Evolutionary conservation across 2,329 filamentous ascomycete species (phyloP).

Genomic region (Albifimbria verrucaria): DNA sequence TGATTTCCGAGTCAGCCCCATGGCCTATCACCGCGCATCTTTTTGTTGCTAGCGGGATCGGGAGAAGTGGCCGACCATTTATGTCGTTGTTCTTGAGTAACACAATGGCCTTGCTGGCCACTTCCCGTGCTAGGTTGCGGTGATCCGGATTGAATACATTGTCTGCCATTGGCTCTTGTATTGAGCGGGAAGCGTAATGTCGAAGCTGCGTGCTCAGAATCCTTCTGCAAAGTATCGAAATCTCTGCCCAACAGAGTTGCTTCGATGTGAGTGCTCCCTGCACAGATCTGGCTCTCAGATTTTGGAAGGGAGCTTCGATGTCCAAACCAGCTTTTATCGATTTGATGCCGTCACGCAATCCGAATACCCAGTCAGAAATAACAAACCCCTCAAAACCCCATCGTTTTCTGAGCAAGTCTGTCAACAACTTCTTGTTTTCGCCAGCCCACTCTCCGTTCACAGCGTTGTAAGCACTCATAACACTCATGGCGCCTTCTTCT

Average conservation of each 20-base stretch:
- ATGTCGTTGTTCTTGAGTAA: conserved; percentile 14
- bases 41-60: conserved; percentile 2
- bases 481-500: conserved; percentile 67
- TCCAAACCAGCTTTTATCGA: conserved; percentile 17
- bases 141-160: conserved; percentile 16
- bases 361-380: conserved; percentile 50
- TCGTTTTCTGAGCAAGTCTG: conserved; percentile 67
- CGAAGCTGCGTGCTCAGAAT: conserved; percentile 11
- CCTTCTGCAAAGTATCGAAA: conserved; percentile 4
- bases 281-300: conserved; percentile 7
- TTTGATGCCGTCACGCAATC: conserved; percentile 8
- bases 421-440: conserved; percentile 63
- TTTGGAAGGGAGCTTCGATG: conserved; percentile 15
- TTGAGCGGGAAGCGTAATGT: neutral
- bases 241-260: neutral
- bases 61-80: neutral
- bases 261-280: conserved; percentile 3
- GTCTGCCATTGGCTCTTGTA: neutral
- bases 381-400: conserved; percentile 68
- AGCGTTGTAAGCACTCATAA: conserved; percentile 80
- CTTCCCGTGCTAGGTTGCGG: conserved; percentile 11
- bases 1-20: conserved; percentile 11
- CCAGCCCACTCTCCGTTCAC: conserved; percentile 61
- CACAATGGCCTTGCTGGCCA: conserved; percentile 14
- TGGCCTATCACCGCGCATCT: conserved; percentile 14